Evolutionary conservation across 495 filamentous ascomycete species (phyloP), one percentile per base, ranked within the genome.

Genomic region (Penicillium daleae): DNA sequence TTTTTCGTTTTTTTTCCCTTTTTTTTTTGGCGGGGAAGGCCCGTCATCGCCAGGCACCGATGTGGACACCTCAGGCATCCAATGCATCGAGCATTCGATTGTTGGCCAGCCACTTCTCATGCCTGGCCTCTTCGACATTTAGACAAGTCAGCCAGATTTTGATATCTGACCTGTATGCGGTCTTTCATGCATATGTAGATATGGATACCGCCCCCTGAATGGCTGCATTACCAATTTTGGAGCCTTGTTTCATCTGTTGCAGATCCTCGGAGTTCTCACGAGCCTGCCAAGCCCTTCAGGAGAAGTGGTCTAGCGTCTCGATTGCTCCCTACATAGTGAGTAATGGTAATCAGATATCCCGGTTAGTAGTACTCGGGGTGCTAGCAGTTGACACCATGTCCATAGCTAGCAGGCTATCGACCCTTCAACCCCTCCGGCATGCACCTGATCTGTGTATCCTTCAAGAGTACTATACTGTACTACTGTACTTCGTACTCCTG

Each of bases 41-140:
- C 49, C 40, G 40, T 49, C 46, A 58, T 58, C 56, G 56, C 15
- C 56, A 49, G 56, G 56, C 39, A 58, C 56, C n/a, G 5, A 24
- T 49, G 19, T 32, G n/a, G 42, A 32, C 22, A 44, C 54, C 54
- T 57, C 31, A 56, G 19, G 31, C 31, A 56, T 35, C n/a, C 17
- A 22, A 7, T 39, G 2, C 24, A 39, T 15, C 2, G 5, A 12
- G 35, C 13, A 39, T 5, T 17, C 35, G 35, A 39, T 15, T 2
- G 35, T 39, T 3, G 17, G 13, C 4, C 13, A 39, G 0, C 35
- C 1, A 17, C 2, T 17, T 2, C 12, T 17, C 3, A 35, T 12
- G 17, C 3, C 13, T 15, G 0, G 5, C 8, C 6, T 8, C 1
- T 53, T 29, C 2, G 26, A 29, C 15, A n/a, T 53, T 31, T 3